Evolutionary conservation across 805 yeast species (phyloP), one percentile per base, ranked within the genome.

Genomic region (Sporopachydermia quercuum): DNA sequence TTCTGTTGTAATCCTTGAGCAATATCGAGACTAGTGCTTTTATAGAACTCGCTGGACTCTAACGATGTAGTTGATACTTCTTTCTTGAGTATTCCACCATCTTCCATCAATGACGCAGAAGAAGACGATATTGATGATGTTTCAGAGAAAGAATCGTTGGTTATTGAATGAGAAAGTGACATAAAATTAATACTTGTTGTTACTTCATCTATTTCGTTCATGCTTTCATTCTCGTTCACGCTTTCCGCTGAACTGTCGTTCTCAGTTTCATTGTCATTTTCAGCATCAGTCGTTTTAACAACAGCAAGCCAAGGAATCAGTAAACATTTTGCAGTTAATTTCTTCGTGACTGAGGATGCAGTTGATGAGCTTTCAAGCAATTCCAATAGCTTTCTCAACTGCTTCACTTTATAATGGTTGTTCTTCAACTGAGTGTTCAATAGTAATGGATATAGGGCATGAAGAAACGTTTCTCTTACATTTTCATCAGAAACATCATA

Each of bases 361-460:
- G 8, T 23, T n/a, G 30, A n/a, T 8, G 30, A 8, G 13, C 13
- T 23, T n/a, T 23, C 45, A 15, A 83, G 58, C 48, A 71, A 68
- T 5, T 60, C 53, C 36, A 85, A 58, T 5, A 78, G 57, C 4
- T 68, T 66, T 4, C 57, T 46, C 4, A 87, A 50, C 39, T 73
- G 78, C 1, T 61, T 65, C 15, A 60, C 63, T 49, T 82, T 78
- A 55, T 85, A 83, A 5, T 63, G 63, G 2, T 74, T 69, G 1
- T 57, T 56, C 11, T 66, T 53, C 40, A 85, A 59, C 48, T 79
- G 82, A 1, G 89, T 70, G 48, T 74, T 75, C 42, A 70, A 62
- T 19, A 87, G 56, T 50, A 87, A 57, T 1, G 93, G 94, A 45
- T 74, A 66, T 19, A 89, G 49, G 2, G 86, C 85, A 42, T 91